Conservation (phyloP, 371 early-diverging fungal species). For the Mucor irregularis region DNA sequence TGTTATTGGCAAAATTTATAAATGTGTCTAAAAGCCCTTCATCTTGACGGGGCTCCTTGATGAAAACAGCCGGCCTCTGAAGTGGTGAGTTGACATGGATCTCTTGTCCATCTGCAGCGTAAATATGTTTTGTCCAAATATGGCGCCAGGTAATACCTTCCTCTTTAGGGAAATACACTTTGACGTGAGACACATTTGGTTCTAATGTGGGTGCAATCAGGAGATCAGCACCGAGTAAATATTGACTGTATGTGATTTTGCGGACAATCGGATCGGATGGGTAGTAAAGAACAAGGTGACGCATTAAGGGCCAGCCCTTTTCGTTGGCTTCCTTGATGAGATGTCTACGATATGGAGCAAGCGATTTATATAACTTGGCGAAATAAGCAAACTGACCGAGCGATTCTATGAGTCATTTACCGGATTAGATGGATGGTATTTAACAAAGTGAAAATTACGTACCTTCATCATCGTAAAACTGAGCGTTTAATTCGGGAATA, state of each 20-base stretch:
- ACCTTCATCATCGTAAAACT: conserved; percentile 50
- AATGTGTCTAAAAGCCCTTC: conserved; percentile 29
- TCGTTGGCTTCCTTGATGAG: conserved; percentile 40
- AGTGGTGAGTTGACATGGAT: conserved; percentile 28
- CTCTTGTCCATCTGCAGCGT: conserved; percentile 29
- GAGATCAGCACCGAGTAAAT: conserved; percentile 24
- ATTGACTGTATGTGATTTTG: conserved; percentile 27
- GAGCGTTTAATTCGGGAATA: conserved; percentile 44
- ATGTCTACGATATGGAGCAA: conserved; percentile 35
- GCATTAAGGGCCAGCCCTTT: conserved; percentile 46
- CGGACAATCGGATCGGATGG: conserved; percentile 29
- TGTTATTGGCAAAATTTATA: conserved; percentile 16
- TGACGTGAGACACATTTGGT: conserved; percentile 28
- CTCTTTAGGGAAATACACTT: conserved; percentile 36
- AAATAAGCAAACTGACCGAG: conserved; percentile 29
- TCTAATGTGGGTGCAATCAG: conserved; percentile 35
- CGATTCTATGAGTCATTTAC: conserved; percentile 30
- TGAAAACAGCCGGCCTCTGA: conserved; percentile 35
- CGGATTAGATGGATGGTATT: neutral
- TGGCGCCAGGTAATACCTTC: conserved; percentile 34
- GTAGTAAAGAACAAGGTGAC: conserved; percentile 47
- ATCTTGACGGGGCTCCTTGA: conserved; percentile 39
- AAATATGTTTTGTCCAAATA: conserved; percentile 35
- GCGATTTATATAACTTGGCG: conserved; percentile 26
- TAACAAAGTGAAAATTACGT: no score